Evolutionary conservation across 495 filamentous ascomycete species (phyloP).

Genomic region (Bacidia gigantensis): DNA sequence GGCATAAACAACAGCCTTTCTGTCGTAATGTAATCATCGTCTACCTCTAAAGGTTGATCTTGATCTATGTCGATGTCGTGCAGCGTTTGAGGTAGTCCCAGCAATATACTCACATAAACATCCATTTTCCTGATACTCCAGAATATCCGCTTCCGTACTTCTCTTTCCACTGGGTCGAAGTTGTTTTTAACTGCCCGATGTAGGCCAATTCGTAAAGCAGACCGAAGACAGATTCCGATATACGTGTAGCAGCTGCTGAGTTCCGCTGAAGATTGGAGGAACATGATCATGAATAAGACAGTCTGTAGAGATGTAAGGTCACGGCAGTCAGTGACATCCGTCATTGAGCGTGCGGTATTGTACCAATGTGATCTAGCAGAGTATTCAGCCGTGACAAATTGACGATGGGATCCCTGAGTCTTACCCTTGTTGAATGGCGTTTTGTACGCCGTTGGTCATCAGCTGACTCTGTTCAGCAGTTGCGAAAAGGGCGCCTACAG

Average conservation of each 20-base stretch:
- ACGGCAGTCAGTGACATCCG: conserved; percentile 85
- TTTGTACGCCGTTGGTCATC: conserved; percentile 48
- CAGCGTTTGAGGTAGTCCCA: conserved; percentile 75
- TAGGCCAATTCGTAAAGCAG: conserved; percentile 72
- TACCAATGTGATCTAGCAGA: conserved; percentile 68
- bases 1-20: conserved; percentile 62
- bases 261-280: conserved; percentile 81
- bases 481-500: conserved; percentile 74
- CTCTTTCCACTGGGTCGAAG: conserved; percentile 73
- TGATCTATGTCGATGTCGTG: conserved; percentile 88
- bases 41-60: conserved; percentile 68
- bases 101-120: conserved; percentile 75
- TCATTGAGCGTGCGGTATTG: conserved; percentile 58
- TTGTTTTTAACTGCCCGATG: conserved; percentile 65
- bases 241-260: conserved; percentile 89
- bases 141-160: conserved; percentile 73
- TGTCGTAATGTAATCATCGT: conserved; percentile 80
- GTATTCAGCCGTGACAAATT: conserved; percentile 5
- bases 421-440: conserved; percentile 70
- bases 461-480: conserved; percentile 32
- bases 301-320: conserved; percentile 77
- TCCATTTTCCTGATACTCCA: conserved; percentile 91
- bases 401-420: conserved; percentile 11
- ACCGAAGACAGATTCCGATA: conserved; percentile 77
- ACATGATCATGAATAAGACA: conserved; percentile 83